Evolutionary conservation across 2,329 filamentous ascomycete species (phyloP).

Genomic region (Dactylellina haptotyla): DNA sequence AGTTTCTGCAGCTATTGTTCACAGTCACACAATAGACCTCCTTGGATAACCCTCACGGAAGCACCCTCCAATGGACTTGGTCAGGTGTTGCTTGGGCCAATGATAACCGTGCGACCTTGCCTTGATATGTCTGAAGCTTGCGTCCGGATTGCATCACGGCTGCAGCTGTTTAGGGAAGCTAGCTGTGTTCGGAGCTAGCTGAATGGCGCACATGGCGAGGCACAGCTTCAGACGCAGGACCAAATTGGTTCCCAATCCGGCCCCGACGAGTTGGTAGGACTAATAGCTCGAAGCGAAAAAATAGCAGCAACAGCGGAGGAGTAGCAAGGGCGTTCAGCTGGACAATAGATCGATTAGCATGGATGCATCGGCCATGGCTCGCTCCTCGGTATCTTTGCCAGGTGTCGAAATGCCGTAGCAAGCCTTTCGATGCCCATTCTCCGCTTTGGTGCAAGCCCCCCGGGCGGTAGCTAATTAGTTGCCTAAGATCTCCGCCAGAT

Average conservation of each 20-base stretch:
- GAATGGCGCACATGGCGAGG: constrained; percentile 6
- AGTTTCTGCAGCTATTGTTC: neutral
- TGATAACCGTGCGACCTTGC: neutral
- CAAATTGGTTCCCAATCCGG: too few species aligned
- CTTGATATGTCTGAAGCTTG: neutral
- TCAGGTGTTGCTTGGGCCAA: too few species aligned
- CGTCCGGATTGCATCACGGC: constrained; percentile 11
- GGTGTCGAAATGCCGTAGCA: too few species aligned
- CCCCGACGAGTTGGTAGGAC: too few species aligned
- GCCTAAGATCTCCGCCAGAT: constrained; percentile 6
- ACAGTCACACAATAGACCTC: neutral
- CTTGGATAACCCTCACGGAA: too few species aligned
- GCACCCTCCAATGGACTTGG: too few species aligned
- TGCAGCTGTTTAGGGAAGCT: neutral
- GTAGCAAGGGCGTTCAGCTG: neutral
- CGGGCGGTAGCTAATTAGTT: neutral
- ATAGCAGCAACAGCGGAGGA: too few species aligned
- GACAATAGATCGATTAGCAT: neutral
- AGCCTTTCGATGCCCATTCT: too few species aligned
- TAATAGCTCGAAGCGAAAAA: too few species aligned
- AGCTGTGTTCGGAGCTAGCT: neutral
- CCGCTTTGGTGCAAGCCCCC: too few species aligned
- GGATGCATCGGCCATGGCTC: neutral
- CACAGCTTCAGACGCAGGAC: neutral
- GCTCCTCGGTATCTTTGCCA: too few species aligned